Evolutionary conservation across 2,329 filamentous ascomycete species (phyloP).

Genomic region (Chaetomiaceae sp.): DNA sequence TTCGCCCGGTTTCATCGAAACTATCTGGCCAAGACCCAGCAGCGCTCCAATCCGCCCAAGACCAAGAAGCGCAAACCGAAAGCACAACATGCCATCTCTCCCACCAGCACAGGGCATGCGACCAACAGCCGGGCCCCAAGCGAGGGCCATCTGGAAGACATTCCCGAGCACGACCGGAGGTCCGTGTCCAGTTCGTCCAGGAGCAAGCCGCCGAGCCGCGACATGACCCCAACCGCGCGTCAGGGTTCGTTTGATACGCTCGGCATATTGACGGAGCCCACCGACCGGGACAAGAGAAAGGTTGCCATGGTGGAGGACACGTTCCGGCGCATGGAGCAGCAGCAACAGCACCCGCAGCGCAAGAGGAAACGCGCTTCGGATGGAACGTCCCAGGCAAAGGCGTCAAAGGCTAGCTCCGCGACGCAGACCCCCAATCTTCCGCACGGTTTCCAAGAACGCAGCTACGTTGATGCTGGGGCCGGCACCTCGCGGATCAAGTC

Average conservation of each 20-base stretch:
- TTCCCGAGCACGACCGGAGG: constrained; percentile 47
- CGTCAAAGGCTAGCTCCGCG: constrained; percentile 23
- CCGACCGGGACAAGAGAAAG: constrained; percentile 64
- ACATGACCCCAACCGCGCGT: constrained; percentile 55
- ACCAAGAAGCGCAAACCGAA: constrained; percentile 54
- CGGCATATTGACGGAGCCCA: constrained; percentile 59
- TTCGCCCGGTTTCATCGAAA: constrained; percentile 60
- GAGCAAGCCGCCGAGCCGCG: constrained; percentile 63
- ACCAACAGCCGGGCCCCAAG: constrained; percentile 61
- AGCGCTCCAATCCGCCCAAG: constrained; percentile 37
- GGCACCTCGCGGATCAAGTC: constrained; percentile 46
- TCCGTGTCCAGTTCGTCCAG: constrained; percentile 50
- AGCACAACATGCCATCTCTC: constrained; percentile 51
- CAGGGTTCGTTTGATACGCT: constrained; percentile 58
- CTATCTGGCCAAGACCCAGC: constrained; percentile 46
- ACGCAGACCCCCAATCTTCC: constrained; percentile 23
- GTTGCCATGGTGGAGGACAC: constrained; percentile 62
- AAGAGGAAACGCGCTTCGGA: constrained; percentile 63
- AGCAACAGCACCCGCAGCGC: constrained; percentile 39
- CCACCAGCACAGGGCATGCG: constrained; percentile 57
- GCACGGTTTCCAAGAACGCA: constrained; percentile 36
- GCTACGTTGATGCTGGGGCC: constrained; percentile 51
- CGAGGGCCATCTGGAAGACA: constrained; percentile 55
- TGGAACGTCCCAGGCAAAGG: constrained; percentile 37
- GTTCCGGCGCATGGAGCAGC: constrained; percentile 59